Conservation (phyloP, 371 early-diverging fungal genomes). For the Syncephalastrum sp. region DNA sequence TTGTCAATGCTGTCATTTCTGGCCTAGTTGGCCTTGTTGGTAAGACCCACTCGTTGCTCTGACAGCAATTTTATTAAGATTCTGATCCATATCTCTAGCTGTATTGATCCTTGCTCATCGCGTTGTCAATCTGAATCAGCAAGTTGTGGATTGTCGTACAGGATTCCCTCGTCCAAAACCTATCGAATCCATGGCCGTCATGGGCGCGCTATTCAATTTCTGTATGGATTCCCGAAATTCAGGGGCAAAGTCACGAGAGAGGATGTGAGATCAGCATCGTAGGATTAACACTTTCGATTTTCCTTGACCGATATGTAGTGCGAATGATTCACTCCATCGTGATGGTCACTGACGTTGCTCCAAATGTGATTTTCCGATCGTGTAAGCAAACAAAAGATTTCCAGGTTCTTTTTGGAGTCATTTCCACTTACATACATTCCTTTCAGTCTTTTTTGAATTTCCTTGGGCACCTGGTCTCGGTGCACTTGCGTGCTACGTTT, state of each 20-base stretch:
- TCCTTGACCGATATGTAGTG: slow-evolving; percentile 11
- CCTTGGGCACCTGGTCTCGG: slow-evolving; percentile 42
- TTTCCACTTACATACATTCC: not conserved
- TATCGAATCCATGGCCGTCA: slow-evolving; percentile 18
- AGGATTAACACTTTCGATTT: not conserved
- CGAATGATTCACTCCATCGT: slow-evolving; percentile 28
- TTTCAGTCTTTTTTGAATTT: slow-evolving; percentile 33
- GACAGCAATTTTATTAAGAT: slow-evolving; percentile 18
- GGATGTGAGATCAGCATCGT: not conserved
- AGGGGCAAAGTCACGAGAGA: not conserved
- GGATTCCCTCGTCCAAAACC: slow-evolving; percentile 26
- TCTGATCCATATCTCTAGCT: not conserved
- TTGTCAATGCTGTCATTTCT: slow-evolving; percentile 9
- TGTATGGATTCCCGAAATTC: slow-evolving; percentile 6
- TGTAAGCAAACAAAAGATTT: slow-evolving; percentile 9
- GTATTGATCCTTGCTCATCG: slow-evolving; percentile 15
- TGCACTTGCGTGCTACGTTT: slow-evolving; percentile 37
- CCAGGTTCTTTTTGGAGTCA: too few relatives aligned
- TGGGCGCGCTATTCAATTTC: slow-evolving; percentile 19
- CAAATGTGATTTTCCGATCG: slow-evolving; percentile 16
- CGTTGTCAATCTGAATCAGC: slow-evolving; percentile 16
- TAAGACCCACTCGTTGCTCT: not conserved
- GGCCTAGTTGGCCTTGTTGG: slow-evolving; percentile 16
- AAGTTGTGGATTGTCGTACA: slow-evolving; percentile 15
- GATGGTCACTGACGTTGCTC: slow-evolving; percentile 13